A percentile compares a stretch with the other conserved stretches of the same genome.
Conservation (phyloP, 768 basidiomycete genomes). For the Suillus occidentalis region DNA sequence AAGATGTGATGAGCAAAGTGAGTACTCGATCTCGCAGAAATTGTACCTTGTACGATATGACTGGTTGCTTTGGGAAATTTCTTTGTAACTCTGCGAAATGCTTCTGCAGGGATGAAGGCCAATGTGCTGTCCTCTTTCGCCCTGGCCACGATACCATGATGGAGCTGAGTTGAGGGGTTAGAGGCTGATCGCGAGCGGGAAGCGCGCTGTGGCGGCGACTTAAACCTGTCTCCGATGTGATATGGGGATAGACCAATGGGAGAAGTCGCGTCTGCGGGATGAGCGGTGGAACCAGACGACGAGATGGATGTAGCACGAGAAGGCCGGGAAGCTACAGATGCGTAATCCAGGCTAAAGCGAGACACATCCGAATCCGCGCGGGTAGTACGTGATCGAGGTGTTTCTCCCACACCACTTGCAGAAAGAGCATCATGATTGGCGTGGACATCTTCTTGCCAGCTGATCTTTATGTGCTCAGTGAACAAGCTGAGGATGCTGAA, state of each 20-base stretch:
- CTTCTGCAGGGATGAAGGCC: constrained; percentile 98
- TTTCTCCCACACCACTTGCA: constrained; percentile 19
- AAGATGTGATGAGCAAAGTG: constrained; percentile 14
- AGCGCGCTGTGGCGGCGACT: constrained; percentile 18
- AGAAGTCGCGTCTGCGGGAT: constrained; percentile 39
- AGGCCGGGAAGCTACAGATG: constrained; percentile 20
- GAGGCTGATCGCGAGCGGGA: constrained; percentile 29
- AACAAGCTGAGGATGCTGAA: constrained; percentile 97
- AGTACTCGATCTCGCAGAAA: constrained; percentile 7
- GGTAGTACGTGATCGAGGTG: constrained; percentile 27
- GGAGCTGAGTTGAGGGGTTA: constrained; percentile 33
- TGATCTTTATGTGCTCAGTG: constrained; percentile 90
- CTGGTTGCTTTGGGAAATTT: constrained; percentile 97
- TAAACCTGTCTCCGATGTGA: constrained; percentile 8
- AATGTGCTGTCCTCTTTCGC: constrained; percentile 93
- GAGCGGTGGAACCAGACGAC: constrained; percentile 70
- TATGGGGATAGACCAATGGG: constrained; percentile 12
- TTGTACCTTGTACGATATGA: constrained; percentile 86
- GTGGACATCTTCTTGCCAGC: constrained; percentile 76
- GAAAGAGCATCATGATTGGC: constrained; percentile 23
- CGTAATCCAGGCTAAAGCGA: constrained; percentile 46
- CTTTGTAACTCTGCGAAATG: constrained; percentile 90
- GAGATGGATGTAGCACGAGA: constrained; percentile 58
- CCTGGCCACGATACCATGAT: constrained; percentile 83
- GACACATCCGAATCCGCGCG: constrained; percentile 68